Base-by-base conservation (phyloP, 352 stramenopile genomes). In the Pythium vanterpoolii region DNA sequence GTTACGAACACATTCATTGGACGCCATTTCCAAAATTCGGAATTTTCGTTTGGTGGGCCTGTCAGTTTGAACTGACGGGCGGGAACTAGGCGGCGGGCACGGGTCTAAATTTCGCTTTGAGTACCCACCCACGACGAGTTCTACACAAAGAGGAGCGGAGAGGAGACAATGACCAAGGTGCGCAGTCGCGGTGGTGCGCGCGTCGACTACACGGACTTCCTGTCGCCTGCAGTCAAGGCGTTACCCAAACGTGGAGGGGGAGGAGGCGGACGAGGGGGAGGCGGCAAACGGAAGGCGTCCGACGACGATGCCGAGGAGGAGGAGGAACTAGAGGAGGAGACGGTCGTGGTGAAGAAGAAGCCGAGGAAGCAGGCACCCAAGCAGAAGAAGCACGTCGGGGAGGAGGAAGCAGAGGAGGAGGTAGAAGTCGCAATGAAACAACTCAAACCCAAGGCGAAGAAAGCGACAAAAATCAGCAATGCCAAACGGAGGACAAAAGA, bases 151-250 rank as follows among this genome's bases (percentile, higher is more conserved):
- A 47, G 33, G 36, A 42, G 48, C 21, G 10, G 36, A 52, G 34
- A 54, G 10, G 36, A 52, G 34, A 54, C 2, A 26, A 77, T 77
- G 73, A 66, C 42, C 23, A 58, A 74, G 61, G 73, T 66, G 62
- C 69, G 73, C 60, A 68, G 45, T 58, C 64, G 55, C 31, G 49
- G 45, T 23, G 58, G 71, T 31, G 58, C 49, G 59, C 56, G 57
- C 21, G 66, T 74, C 26, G 74, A 80, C 54, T 79, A 80, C 69
- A 71, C 73, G 39, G 71, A 80, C 54, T 64, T 77, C 40, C 58
- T 76, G 47, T 63, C 54, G 39, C 33, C 57, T 5, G 42, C 36
- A 48, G 65, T 31, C 53, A 72, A 68, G 65, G 49, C 36, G 56
- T 58, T 64, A 23, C 55, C 60, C 30, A 16, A 19, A 39, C 53